These are phyloP conservation scores for Fusarium solani-melongenae DNA, from an alignment of 2,329 filamentous ascomycete genomes.

Conservation along the genomic window DNA sequence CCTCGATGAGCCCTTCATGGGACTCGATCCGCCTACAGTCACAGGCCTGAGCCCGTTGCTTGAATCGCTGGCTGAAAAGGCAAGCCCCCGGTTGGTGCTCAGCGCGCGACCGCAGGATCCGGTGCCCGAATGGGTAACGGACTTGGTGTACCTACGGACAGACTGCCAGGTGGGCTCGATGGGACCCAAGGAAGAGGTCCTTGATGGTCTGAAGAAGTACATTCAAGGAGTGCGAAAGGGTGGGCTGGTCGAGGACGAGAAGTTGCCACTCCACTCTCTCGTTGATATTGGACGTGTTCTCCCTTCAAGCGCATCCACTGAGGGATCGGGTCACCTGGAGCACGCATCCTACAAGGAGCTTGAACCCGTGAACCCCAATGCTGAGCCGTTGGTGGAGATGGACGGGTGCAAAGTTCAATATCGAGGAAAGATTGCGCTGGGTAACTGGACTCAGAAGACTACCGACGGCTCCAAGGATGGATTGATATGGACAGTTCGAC, in stretches of 20 bases:
- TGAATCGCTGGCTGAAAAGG: slow-evolving; percentile 71
- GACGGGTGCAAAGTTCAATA: slow-evolving; percentile 85
- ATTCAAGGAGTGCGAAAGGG: slow-evolving; percentile 59
- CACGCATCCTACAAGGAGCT: slow-evolving; percentile 30
- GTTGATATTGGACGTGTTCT: slow-evolving; percentile 62
- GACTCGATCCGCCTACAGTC: slow-evolving; percentile 87
- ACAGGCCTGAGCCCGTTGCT: slow-evolving; percentile 78
- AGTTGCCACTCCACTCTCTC: slow-evolving; percentile 59
- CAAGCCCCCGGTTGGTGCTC: slow-evolving; percentile 78
- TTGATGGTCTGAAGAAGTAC: slow-evolving; percentile 63
- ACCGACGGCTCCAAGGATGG: slow-evolving; percentile 66
- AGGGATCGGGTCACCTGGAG: slow-evolving; percentile 3
- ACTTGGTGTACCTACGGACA: slow-evolving; percentile 78
- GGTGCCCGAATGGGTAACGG: slow-evolving; percentile 90
- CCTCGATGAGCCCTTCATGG: slow-evolving; percentile 96
- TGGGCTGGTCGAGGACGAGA: slow-evolving; percentile 57
- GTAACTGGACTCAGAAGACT: slow-evolving; percentile 78
- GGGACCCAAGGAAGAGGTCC: slow-evolving; percentile 72
- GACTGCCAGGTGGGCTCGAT: slow-evolving; percentile 73
- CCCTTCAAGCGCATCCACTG: slow-evolving; percentile 33
- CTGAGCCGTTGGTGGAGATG: slow-evolving; percentile 87
- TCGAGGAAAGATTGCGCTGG: slow-evolving; percentile 79
- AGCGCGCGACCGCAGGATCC: slow-evolving; percentile 86
- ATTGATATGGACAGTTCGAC: slow-evolving; percentile 83
- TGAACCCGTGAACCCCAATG: slow-evolving; percentile 47